Base-by-base conservation (phyloP, 2,329 filamentous ascomycete species). In the Curvularia verruculosa region DNA sequence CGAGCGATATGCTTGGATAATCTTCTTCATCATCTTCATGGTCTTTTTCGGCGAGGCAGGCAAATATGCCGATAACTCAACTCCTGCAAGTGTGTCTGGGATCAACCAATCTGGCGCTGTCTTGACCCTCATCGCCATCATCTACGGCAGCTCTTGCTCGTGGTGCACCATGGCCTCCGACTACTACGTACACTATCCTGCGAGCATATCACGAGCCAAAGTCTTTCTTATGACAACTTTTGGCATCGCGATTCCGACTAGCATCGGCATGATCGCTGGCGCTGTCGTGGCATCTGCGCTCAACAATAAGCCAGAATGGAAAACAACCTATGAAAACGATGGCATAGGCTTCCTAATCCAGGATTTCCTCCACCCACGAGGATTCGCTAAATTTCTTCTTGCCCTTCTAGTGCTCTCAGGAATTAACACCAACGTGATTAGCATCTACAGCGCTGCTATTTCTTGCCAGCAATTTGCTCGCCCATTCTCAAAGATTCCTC, bases 1-100 rank as follows among this genome's bases (percentile, higher is more conserved):
- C 61, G 80, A 82, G 69, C 79, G 79, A 54, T 82, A 82, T 59
- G 79, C 80, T 2, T 83, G 80, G 80, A 74, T 81, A 57, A 63
- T 77, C 49, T 80, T 78, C 52, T 76, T 82, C 62, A 76, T 81
- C 61, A 75, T 82, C 34, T 75, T 83, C 63, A 72, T 79, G 55
- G 72, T 83, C 51, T 78, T 83, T 52, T 77, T 82, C 50, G 80
- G 78, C 18, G 72, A 82, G 69, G 76, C 80, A 2, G 80, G 76
- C 12, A 71, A 69, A 7, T 78, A 81, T 51, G 73, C 81, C 9
- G 76, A 81, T 51, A 70, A 79, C 52, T 70, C 59, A 28, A 68
- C 70, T 10, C 73, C 73, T 9, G 68, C 68, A 4, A 53, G 57
- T 12, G 70, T 75, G 9, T 70, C 71, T 19, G 77, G 76, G 15